Evolutionary conservation across 257 asterid species (phyloP), one percentile per base, ranked within the genome.

Genomic region (Ajuga chamaepitys): DNA sequence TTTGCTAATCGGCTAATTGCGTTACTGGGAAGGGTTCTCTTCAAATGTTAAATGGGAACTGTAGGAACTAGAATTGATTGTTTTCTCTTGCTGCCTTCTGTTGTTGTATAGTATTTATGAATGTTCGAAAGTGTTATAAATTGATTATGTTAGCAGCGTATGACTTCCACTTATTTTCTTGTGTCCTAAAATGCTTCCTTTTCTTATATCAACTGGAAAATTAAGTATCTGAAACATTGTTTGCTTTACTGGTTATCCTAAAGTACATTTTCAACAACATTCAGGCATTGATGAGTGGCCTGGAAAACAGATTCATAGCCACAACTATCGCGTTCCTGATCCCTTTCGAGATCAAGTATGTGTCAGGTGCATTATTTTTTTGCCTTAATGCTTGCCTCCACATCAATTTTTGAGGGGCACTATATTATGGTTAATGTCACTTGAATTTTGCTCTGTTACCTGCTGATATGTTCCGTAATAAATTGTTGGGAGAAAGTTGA

Each of bases 291-390:
- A 89, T 32, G 73, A 73, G 62, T 92, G 98, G 98, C 95, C 97
- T 0, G 96, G 97, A 59, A 84, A 82, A 78, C 98, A 92, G 84
- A 87, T 89, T 63, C 98, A 92, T 61, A 89, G 98, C 73, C 98
- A 92, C 82, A 92, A 89, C 74, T 92, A 92, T 76, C 98, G 98
- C 2, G 82, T 77, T 48, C 97, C 98, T 22, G 98, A 87, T 42
- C 88, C 85, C 50, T 89, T 81, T 68, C 81, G 62, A 59, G 81
- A 84, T 80, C 95, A 89, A 78, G 98, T 92, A 87, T 72, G 95
- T 76, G 13, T 35, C 81, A 57, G 70, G 82, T 82, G 66, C 73
- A 72, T 44, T 73, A 8, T 42, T 64, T 74, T 61, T 41, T 48
- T 64, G 64, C 52, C 68, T 50, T 0, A 5, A 20, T 44, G 57